Evolutionary conservation across 768 basidiomycete species (phyloP).

Genomic region (Clathrus columnatus): DNA sequence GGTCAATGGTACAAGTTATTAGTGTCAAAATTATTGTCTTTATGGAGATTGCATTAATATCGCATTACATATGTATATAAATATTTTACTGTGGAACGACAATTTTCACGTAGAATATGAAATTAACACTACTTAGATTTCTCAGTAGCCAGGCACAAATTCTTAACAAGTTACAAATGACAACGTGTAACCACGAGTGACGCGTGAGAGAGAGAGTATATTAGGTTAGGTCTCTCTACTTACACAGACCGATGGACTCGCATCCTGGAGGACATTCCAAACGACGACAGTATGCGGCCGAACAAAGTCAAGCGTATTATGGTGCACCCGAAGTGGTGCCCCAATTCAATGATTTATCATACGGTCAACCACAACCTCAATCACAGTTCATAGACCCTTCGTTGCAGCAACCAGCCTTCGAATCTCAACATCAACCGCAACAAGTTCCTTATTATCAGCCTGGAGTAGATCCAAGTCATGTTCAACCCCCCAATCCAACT

Average conservation of each 20-base stretch:
- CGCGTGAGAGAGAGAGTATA: too few relatives aligned
- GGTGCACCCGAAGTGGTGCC: constrained; percentile 36
- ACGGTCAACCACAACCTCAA: constrained; percentile 23
- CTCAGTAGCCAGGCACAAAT: too few relatives aligned
- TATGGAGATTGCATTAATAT: background rate
- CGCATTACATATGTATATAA: background rate
- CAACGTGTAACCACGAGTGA: background rate
- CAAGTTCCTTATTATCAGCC: constrained; percentile 36
- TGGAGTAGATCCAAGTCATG: too few relatives aligned
- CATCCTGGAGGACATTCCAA: constrained; percentile 38
- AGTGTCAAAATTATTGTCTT: background rate
- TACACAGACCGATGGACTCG: constrained; percentile 35
- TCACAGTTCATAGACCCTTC: constrained; percentile 75
- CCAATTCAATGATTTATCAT: constrained; percentile 29
- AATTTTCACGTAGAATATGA: too few relatives aligned
- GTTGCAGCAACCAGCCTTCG: constrained; percentile 50
- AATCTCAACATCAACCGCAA: constrained; percentile 42
- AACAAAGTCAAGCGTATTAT: constrained; percentile 87
- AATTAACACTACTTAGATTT: too few relatives aligned
- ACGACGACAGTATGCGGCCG: constrained; percentile 89
- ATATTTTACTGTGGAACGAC: too few relatives aligned
- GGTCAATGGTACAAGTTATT: constrained; percentile 11
- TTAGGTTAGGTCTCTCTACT: constrained; percentile 26
- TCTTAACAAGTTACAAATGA: background rate
- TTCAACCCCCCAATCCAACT: constrained; percentile 34